Conservation (phyloP, 1,284 basidiomycete genomes). For the Lentinula novae-zelandiae region DNA sequence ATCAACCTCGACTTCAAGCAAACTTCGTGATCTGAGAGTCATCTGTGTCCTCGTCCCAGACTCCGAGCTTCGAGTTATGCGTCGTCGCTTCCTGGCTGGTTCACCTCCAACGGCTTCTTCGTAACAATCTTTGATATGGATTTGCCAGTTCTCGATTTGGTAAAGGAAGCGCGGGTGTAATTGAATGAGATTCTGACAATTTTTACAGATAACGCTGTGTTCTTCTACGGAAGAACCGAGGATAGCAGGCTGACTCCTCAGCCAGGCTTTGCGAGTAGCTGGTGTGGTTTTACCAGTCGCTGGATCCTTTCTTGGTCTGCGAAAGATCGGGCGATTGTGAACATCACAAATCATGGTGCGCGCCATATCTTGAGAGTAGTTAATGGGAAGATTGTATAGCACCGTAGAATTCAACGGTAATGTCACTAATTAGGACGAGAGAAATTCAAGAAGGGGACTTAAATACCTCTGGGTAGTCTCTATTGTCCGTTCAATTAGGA, state of each 20-base stretch:
- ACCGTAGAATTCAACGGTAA: no score
- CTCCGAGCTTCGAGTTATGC: background rate
- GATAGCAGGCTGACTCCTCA: background rate
- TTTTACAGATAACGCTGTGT: background rate
- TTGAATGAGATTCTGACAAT: background rate
- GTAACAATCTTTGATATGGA: background rate
- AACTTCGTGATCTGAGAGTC: background rate
- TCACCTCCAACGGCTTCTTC: background rate
- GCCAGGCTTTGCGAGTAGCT: background rate
- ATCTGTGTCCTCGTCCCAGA: background rate
- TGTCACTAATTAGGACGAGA: no score
- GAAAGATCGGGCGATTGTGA: background rate
- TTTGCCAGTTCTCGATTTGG: background rate
- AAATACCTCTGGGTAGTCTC: background rate
- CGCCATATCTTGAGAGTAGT: background rate
- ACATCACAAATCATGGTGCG: background rate
- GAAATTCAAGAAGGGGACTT: no score
- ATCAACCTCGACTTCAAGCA: background rate
- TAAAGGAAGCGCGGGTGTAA: background rate
- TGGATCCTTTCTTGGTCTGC: background rate
- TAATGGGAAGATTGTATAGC: no score
- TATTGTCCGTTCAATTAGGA: background rate
- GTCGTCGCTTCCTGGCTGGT: background rate
- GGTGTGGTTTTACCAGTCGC: background rate
- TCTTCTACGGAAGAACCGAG: background rate